Percentiles rank a stretch among this genome's conserved stretches.
Conservation (phyloP, 1,284 basidiomycete species). For the Earliella scabrosa region DNA sequence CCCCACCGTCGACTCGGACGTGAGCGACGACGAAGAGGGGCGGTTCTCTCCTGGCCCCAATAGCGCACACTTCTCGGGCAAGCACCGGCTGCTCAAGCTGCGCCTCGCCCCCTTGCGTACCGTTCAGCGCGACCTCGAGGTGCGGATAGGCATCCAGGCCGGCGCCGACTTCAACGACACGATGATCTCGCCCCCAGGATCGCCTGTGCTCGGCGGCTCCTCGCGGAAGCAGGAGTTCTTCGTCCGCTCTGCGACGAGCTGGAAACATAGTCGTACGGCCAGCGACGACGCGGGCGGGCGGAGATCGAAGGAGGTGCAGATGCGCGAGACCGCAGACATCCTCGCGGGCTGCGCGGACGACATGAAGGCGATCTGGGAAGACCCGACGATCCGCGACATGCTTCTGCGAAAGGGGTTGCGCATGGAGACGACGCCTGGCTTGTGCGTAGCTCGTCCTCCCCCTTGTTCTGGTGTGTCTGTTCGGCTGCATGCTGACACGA, state of each 20-base stretch:
- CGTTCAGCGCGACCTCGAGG: conserved; percentile 64
- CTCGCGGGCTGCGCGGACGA: conserved; percentile 63
- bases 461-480: neutral
- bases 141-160: conserved; percentile 58
- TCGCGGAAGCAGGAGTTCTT: conserved; percentile 52
- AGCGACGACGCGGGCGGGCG: conserved; percentile 48
- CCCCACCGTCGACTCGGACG: conserved; percentile 16
- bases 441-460: conserved; percentile 47
- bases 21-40: conserved; percentile 16
- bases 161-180: conserved; percentile 28
- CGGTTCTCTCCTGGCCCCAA: conserved; percentile 4
- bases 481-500: neutral
- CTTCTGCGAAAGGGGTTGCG: conserved; percentile 50
- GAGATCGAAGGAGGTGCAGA: conserved; percentile 45
- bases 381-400: conserved; percentile 54
- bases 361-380: conserved; percentile 64
- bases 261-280: conserved; percentile 46
- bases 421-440: conserved; percentile 64
- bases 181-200: conserved; percentile 36
- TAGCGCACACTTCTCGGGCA: conserved; percentile 53
- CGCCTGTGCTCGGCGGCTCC: conserved; percentile 9
- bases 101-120: conserved; percentile 60
- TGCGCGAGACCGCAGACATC: conserved; percentile 50
- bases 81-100: conserved; percentile 60
- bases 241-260: conserved; percentile 61